Conservation (phyloP, 768 basidiomycete genomes). For the Lactifluus piperatus region DNA sequence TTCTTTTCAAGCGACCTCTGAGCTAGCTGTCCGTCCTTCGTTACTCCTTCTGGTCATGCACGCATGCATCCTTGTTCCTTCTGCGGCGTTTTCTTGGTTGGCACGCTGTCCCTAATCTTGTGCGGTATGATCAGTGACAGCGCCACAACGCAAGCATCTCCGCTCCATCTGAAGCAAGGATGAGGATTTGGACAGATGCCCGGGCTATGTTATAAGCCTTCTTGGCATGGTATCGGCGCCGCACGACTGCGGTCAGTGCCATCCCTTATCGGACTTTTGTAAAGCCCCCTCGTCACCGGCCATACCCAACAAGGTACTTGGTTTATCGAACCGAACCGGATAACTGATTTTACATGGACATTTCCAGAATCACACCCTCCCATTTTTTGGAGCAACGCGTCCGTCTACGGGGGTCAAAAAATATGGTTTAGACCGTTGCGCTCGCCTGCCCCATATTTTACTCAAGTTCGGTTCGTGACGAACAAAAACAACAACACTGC, state of each 20-base stretch:
- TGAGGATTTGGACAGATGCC: neutral
- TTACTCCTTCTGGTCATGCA: too few species aligned
- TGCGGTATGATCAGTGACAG: neutral
- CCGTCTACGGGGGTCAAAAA: slow-evolving; percentile 51
- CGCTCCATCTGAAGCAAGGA: neutral
- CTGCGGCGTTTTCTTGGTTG: neutral
- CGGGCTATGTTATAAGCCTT: neutral
- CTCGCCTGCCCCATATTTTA: slow-evolving; percentile 55
- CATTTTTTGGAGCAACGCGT: slow-evolving; percentile 34
- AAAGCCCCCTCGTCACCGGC: slow-evolving; percentile 29
- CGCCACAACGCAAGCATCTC: neutral
- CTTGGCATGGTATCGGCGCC: too few species aligned
- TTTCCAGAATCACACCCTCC: slow-evolving; percentile 41
- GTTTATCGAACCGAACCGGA: too few species aligned
- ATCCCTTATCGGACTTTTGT: neutral
- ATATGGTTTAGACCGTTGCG: too few species aligned
- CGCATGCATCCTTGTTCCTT: too few species aligned
- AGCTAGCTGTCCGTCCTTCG: too few species aligned
- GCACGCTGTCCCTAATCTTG: too few species aligned
- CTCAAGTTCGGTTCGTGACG: slow-evolving; percentile 66
- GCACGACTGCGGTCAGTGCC: neutral
- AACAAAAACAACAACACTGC: slow-evolving; percentile 25
- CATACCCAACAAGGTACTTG: too few species aligned
- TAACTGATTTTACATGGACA: slow-evolving; percentile 50
- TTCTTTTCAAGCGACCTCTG: too few species aligned